Evolutionary conservation across 345 rosid species (phyloP).

Genomic region (Draba incana): DNA sequence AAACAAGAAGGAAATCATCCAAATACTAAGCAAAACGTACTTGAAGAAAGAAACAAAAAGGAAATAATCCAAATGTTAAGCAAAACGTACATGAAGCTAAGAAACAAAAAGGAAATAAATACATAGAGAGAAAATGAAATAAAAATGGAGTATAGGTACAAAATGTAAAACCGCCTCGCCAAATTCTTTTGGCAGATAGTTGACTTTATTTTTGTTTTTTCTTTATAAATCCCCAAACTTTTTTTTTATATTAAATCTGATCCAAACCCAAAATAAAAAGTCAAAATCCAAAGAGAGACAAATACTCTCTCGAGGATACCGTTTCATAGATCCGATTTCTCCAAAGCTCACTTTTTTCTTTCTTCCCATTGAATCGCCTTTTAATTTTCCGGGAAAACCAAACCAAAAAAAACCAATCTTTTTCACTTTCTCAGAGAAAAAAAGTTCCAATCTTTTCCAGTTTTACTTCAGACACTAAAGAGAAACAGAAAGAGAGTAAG

Average conservation of each 20-base stretch:
- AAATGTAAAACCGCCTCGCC: slow-evolving; percentile 36
- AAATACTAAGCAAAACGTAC: no score
- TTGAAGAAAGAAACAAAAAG: not conserved
- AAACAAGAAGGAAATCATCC: no score
- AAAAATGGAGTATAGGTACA: slow-evolving; percentile 14
- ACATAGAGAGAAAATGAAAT: not conserved
- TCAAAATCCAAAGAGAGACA: slow-evolving; percentile 40
- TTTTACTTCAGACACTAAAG: slow-evolving; percentile 13
- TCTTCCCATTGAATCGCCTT: slow-evolving; percentile 15
- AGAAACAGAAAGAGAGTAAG: not conserved
- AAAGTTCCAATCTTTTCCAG: slow-evolving; percentile 30
- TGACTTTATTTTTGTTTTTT: slow-evolving; percentile 43
- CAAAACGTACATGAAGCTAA: not conserved
- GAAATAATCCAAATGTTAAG: no score
- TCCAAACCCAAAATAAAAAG: slow-evolving; percentile 28
- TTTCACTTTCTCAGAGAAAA: slow-evolving; percentile 18
- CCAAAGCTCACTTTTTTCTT: slow-evolving; percentile 28
- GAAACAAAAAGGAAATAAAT: not conserved
- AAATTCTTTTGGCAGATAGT: slow-evolving; percentile 41
- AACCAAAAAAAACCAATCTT: not conserved
- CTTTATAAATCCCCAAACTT: slow-evolving; percentile 13
- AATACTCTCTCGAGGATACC: slow-evolving; percentile 29
- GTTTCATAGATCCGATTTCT: slow-evolving; percentile 44
- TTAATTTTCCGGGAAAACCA: slow-evolving; percentile 28
- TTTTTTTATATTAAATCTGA: slow-evolving; percentile 1